These are phyloP conservation scores for Trichosanthes truncata DNA, from an alignment of 306 rosid genomes.

Conservation along the genomic window DNA sequence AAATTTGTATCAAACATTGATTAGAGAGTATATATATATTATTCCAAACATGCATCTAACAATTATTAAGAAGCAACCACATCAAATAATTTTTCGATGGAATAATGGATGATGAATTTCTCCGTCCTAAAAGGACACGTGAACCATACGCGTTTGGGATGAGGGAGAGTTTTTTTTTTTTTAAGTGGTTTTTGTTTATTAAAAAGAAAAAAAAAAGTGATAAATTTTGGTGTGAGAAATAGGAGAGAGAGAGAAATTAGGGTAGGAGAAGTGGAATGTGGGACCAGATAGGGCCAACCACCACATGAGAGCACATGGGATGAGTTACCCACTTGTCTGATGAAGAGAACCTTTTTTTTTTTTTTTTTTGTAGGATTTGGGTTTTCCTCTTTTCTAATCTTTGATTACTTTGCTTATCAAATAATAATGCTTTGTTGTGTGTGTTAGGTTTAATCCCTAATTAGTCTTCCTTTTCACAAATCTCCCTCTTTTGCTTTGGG, in stretches of 20 bases:
- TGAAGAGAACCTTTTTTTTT: neutral
- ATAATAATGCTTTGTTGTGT: neutral
- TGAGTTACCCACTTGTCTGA: slow-evolving; percentile 30
- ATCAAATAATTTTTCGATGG: neutral
- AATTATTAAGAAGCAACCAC: neutral
- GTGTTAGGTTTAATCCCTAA: slow-evolving; percentile 4
- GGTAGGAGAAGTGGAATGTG: slow-evolving; percentile 39
- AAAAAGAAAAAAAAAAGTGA: neutral
- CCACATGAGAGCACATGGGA: slow-evolving; percentile 53
- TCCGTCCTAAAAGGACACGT: neutral
- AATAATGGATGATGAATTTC: neutral
- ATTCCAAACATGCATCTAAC: neutral
- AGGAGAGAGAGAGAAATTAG: neutral
- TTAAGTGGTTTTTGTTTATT: neutral
- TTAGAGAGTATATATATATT: no score
- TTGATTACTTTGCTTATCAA: slow-evolving; percentile 16
- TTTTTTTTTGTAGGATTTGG: neutral
- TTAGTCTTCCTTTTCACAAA: neutral
- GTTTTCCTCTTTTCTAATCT: neutral
- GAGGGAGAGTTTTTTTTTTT: neutral
- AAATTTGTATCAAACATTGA: no score
- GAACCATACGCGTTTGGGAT: neutral
- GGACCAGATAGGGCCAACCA: slow-evolving; percentile 38
- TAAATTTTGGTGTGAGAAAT: neutral
- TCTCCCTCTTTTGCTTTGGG: neutral